phyloP scores from a whole-genome alignment of 805 yeast genomes.

The Danielozyma ontarioensis region DNA sequence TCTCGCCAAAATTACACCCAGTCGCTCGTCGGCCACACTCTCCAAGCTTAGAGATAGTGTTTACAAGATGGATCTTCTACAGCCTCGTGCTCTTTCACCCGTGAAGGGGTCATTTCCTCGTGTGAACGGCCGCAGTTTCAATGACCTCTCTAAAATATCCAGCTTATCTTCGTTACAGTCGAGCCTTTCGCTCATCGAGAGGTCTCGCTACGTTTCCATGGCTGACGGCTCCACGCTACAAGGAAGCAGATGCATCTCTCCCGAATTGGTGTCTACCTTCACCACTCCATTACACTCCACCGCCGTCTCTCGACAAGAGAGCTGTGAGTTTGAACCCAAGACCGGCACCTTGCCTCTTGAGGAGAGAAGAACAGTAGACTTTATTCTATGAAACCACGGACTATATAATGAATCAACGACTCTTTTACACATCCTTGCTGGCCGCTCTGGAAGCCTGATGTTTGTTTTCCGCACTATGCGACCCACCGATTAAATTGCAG shows the following conservation, averaged over 20 bases:
- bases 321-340: too few species aligned
- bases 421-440: too few species aligned
- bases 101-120: constrained; percentile 1
- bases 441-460: too few species aligned
- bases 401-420: too few species aligned
- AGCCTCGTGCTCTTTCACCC: constrained; percentile 4
- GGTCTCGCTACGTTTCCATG: neutral
- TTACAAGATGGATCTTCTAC: constrained; percentile 11
- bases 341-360: too few species aligned
- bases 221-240: constrained; percentile 4
- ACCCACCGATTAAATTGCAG: constrained; percentile 34
- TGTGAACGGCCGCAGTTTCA: constrained; percentile 3
- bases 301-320: constrained; percentile 7
- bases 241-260: constrained; percentile 12
- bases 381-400: too few species aligned
- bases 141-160: neutral
- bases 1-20: constrained; percentile 6
- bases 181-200: constrained; percentile 1
- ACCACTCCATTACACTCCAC: constrained; percentile 12
- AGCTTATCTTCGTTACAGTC: constrained; percentile 1
- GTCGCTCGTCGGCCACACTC: constrained; percentile 5
- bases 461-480: constrained; percentile 23
- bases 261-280: constrained; percentile 11
- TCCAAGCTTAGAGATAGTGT: constrained; percentile 7
- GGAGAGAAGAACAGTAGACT: too few species aligned